Evolutionary conservation across 192 early-diverging fungal genomes (phyloP).

Genomic region (Obelidium mucronatum): DNA sequence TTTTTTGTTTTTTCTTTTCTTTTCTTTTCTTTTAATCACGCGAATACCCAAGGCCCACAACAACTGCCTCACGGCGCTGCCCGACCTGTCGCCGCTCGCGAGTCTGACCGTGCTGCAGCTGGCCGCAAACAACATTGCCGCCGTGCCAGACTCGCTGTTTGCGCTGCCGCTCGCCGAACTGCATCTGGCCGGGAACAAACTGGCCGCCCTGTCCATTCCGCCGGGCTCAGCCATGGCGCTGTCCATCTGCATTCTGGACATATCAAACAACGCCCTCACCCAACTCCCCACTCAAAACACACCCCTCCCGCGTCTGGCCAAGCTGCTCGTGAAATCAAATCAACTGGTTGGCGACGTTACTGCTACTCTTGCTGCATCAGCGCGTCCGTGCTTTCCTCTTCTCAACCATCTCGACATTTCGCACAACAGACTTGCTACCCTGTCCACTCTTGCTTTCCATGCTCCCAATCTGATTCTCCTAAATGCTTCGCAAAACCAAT

Average conservation of each 20-base stretch:
- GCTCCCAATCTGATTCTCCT: constrained; percentile 24
- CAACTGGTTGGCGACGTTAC: constrained; percentile 1
- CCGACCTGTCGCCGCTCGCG: constrained; percentile 32
- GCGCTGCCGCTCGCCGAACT: constrained; percentile 39
- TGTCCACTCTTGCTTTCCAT: neutral
- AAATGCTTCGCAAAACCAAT: constrained; percentile 39
- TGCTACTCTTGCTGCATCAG: neutral
- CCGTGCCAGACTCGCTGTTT: constrained; percentile 35
- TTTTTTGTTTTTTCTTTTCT: too few relatives aligned
- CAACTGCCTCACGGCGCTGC: constrained; percentile 46
- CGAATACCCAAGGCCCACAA: constrained; percentile 40
- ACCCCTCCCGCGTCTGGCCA: constrained; percentile 11
- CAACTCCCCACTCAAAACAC: neutral
- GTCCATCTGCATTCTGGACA: constrained; percentile 38
- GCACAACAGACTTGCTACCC: constrained; percentile 39
- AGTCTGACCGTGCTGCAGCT: constrained; percentile 47
- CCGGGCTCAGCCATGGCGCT: neutral
- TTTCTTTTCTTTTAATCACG: neutral
- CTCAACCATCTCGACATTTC: constrained; percentile 47
- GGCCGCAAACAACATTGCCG: constrained; percentile 36
- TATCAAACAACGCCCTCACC: constrained; percentile 31
- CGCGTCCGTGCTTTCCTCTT: constrained; percentile 2
- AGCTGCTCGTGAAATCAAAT: constrained; percentile 36
- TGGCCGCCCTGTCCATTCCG: constrained; percentile 32
- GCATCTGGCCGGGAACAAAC: constrained; percentile 43